Percentiles rank a stretch among this genome's conserved stretches.
phyloP scores from a whole-genome alignment of 495 filamentous ascomycete genomes.

The Cercophora scortea region DNA sequence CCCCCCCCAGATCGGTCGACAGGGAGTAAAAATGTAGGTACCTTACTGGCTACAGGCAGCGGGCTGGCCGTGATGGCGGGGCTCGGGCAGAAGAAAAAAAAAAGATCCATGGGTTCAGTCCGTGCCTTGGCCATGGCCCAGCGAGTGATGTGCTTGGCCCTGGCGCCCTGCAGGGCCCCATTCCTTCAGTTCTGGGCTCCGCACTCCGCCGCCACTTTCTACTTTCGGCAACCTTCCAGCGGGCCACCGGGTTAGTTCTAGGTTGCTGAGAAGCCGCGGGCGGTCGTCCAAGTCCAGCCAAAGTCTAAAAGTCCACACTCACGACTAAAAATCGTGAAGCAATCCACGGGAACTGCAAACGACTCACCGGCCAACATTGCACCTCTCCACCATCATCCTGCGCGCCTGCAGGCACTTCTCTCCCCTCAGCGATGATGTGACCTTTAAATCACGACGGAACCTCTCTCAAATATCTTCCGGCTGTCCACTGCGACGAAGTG shows the following conservation, averaged over 20 bases:
- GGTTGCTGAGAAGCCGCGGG: neutral
- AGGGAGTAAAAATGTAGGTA: too few species aligned
- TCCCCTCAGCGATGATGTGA: conserved; percentile 26
- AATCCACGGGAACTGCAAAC: conserved; percentile 4
- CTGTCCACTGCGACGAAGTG: conserved; percentile 7
- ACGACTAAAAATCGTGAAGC: conserved; percentile 15
- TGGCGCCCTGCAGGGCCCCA: neutral
- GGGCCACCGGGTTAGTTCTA: neutral
- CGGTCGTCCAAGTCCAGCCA: neutral
- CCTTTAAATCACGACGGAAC: conserved; percentile 8
- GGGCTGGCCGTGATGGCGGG: neutral
- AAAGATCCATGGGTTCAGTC: neutral
- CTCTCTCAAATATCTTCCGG: conserved; percentile 2
- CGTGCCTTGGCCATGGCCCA: neutral
- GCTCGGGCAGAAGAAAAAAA: conserved; percentile 4
- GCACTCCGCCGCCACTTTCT: conserved; percentile 17
- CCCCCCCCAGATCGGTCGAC: too few species aligned
- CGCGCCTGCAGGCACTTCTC: conserved; percentile 1
- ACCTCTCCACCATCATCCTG: neutral
- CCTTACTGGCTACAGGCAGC: too few species aligned
- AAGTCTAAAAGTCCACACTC: conserved; percentile 6
- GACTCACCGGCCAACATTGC: neutral
- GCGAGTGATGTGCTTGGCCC: neutral
- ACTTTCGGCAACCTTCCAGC: neutral
- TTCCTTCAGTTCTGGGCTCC: neutral